These are phyloP conservation scores for Aristolochia californica DNA, from an alignment of 164 flowering plant species.

Conservation along the genomic window DNA sequence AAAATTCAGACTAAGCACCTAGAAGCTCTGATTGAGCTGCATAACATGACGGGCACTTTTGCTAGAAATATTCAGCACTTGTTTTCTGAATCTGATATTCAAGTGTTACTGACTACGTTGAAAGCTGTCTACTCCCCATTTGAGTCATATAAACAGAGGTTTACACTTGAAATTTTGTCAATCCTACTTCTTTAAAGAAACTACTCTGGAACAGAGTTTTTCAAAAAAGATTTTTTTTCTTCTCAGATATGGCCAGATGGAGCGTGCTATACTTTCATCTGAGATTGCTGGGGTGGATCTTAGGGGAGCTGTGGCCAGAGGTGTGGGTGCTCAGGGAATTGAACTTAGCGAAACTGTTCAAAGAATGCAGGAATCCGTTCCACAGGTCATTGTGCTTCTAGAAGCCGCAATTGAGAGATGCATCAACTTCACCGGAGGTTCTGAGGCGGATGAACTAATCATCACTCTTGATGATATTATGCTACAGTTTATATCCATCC, in stretches of 20 bases:
- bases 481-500: slow-evolving; percentile 74
- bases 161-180: background rate
- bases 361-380: slow-evolving; percentile 98
- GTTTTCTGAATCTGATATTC: slow-evolving; percentile 75
- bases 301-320: slow-evolving; percentile 86
- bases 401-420: slow-evolving; percentile 98
- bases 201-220: no score
- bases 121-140: slow-evolving; percentile 80
- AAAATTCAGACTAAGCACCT: slow-evolving; percentile 87
- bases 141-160: slow-evolving; percentile 86
- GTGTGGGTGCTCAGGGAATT: slow-evolving; percentile 93
- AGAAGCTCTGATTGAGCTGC: slow-evolving; percentile 80
- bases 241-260: slow-evolving; percentile 91
- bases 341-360: slow-evolving; percentile 98
- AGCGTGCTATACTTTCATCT: slow-evolving; percentile 84
- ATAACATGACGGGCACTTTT: slow-evolving; percentile 76
- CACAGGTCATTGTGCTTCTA: slow-evolving; percentile 84
- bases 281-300: slow-evolving; percentile 81
- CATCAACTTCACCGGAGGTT: slow-evolving; percentile 93
- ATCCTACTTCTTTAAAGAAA: no score
- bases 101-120: slow-evolving; percentile 46
- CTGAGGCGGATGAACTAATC: slow-evolving; percentile 93
- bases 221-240: background rate
- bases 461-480: slow-evolving; percentile 83
- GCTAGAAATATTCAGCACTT: slow-evolving; percentile 89